A percentile compares a stretch with the other conserved stretches of the same genome.
phyloP scores from a whole-genome alignment of 192 early-diverging fungal species.

The Backusella tarrabulga region DNA sequence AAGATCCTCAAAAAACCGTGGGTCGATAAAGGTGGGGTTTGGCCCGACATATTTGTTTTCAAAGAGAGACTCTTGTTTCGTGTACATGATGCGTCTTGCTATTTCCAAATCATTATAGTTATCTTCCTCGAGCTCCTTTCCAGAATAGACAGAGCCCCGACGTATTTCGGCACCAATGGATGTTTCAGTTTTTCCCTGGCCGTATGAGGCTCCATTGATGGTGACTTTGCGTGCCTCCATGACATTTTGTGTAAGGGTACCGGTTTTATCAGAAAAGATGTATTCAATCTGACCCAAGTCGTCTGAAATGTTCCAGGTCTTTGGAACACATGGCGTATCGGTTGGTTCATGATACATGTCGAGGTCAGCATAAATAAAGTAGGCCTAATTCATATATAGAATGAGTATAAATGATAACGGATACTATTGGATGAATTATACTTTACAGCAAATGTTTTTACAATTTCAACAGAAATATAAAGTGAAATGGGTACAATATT shows the following conservation, averaged over 20 bases:
- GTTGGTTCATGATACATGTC: slow-evolving; percentile 88
- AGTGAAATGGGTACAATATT: slow-evolving; percentile 96
- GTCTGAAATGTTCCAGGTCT: slow-evolving; percentile 91
- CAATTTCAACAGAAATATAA: slow-evolving; percentile 91
- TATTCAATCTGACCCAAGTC: slow-evolving; percentile 96
- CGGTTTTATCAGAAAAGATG: slow-evolving; percentile 97
- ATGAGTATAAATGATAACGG: not conserved
- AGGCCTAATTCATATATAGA: slow-evolving; percentile 54
- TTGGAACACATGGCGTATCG: slow-evolving; percentile 79
- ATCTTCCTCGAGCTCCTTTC: not conserved
- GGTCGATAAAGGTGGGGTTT: slow-evolving; percentile 71
- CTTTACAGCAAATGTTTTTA: slow-evolving; percentile 80
- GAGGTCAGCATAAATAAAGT: slow-evolving; percentile 88
- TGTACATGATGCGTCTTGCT: slow-evolving; percentile 53
- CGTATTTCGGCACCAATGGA: slow-evolving; percentile 41
- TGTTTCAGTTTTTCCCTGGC: slow-evolving; percentile 59
- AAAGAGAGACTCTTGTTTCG: slow-evolving; percentile 54
- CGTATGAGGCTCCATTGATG: slow-evolving; percentile 88
- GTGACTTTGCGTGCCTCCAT: slow-evolving; percentile 95
- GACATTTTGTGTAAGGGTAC: slow-evolving; percentile 94
- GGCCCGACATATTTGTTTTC: slow-evolving; percentile 60
- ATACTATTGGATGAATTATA: not conserved
- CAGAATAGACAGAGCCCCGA: slow-evolving; percentile 5
- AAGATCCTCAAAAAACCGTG: slow-evolving; percentile 63
- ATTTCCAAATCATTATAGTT: slow-evolving; percentile 36